These are phyloP conservation scores for Diaporthe nobilis DNA, from an alignment of 2,329 filamentous ascomycete genomes.

Conservation along the genomic window DNA sequence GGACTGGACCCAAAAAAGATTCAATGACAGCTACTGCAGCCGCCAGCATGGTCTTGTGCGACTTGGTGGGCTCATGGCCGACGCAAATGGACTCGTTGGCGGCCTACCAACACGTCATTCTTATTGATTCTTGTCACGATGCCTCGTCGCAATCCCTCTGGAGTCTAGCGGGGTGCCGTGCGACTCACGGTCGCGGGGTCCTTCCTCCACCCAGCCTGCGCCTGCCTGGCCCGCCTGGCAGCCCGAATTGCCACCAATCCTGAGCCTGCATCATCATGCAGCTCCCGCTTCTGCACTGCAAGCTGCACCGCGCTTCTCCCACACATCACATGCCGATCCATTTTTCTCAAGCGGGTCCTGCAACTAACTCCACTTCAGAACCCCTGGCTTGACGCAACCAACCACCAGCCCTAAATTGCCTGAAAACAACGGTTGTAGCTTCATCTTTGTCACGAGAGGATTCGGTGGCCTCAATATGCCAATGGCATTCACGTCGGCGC, in stretches of 20 bases:
- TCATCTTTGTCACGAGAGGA: too few species aligned
- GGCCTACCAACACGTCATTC: conserved; percentile 15
- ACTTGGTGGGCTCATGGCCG: conserved; percentile 14
- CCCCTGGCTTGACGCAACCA: not conserved
- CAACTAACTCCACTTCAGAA: not conserved
- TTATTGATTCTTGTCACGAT: not conserved
- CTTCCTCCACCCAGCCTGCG: not conserved
- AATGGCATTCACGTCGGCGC: too few species aligned
- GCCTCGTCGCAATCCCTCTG: not conserved
- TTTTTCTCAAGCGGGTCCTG: not conserved
- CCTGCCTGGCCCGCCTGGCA: not conserved
- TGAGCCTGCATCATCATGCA: conserved; percentile 1
- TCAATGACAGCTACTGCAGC: conserved; percentile 14
- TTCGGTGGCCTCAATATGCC: too few species aligned
- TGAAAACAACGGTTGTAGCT: too few species aligned
- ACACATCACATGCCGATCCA: conserved; percentile 8
- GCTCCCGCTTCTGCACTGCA: conserved; percentile 15
- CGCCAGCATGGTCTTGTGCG: conserved; percentile 11
- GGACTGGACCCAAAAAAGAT: not conserved
- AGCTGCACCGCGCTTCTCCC: not conserved
- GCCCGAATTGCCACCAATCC: conserved; percentile 24
- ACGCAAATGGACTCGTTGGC: conserved; percentile 11
- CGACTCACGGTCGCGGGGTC: conserved; percentile 12
- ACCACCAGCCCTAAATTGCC: not conserved
- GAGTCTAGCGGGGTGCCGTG: not conserved